A percentile compares a stretch with the other conserved stretches of the same genome.
These are phyloP conservation scores for Suillus luteus DNA, from an alignment of 768 basidiomycete species.

Conservation along the genomic window DNA sequence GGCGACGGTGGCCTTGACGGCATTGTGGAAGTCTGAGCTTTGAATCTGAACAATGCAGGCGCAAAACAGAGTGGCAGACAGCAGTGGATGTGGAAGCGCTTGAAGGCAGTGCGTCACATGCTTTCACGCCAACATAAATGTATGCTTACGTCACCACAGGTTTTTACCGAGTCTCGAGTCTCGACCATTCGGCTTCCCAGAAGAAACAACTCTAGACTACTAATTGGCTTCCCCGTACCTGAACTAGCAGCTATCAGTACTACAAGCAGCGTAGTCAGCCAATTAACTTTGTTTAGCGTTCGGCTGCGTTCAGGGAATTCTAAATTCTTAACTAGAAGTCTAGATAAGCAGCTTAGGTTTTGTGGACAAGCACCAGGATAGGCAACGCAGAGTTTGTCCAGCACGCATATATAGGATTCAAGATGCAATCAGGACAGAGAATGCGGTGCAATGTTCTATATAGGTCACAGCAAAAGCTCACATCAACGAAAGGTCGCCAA, in stretches of 20 bases:
- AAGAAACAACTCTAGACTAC: not conserved
- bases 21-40: slow-evolving; percentile 25
- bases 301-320: not conserved
- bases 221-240: not conserved
- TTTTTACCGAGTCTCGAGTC: not conserved
- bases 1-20: slow-evolving; percentile 43
- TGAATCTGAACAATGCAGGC: slow-evolving; percentile 4
- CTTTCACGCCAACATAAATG: not conserved
- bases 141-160: not conserved
- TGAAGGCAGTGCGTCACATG: slow-evolving; percentile 3
- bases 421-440: not conserved
- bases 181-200: not conserved
- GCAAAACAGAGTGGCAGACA: slow-evolving; percentile 8
- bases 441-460: slow-evolving; percentile 8
- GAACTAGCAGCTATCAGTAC: not conserved
- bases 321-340: not conserved
- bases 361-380: not conserved
- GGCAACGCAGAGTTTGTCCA: not conserved
- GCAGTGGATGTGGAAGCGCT: slow-evolving; percentile 11
- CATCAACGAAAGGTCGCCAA: slow-evolving; percentile 91
- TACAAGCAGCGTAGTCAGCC: not conserved
- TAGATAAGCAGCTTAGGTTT: not conserved
- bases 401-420: not conserved
- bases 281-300: not conserved
- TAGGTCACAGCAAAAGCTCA: slow-evolving; percentile 44